Evolutionary conservation across 163 green algal species (phyloP).

Genomic region (Chlamydomonas reinhardtii): DNA sequence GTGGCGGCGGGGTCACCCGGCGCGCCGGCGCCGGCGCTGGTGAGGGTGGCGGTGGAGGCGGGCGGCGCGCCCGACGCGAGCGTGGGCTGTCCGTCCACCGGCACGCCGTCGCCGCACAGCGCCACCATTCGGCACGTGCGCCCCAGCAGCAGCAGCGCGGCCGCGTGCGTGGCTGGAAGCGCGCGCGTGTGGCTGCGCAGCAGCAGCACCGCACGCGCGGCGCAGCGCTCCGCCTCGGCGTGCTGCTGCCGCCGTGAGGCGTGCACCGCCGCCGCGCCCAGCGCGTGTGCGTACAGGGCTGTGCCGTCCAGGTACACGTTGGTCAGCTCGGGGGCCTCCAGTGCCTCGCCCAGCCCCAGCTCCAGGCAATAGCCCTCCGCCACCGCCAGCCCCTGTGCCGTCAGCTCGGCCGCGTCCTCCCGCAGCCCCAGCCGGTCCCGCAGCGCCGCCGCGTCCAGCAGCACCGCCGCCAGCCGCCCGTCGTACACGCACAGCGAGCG

Average conservation of each 20-base stretch:
- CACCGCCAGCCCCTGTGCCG: conserved; percentile 11
- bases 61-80: background rate
- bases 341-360: conserved; percentile 57
- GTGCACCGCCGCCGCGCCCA: conserved; percentile 30
- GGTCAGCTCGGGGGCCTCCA: conserved; percentile 56
- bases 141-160: conserved; percentile 44
- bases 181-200: conserved; percentile 52
- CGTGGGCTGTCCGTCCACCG: background rate
- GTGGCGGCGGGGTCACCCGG: background rate
- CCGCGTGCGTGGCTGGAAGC: conserved; percentile 49
- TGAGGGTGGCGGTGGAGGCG: background rate
- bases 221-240: conserved; percentile 11
- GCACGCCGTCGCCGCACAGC: conserved; percentile 32
- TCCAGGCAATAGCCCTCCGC: conserved; percentile 12
- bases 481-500: conserved; percentile 40
- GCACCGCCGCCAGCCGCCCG: conserved; percentile 24
- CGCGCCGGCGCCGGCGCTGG: no score
- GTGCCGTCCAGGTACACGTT: conserved; percentile 62
- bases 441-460: conserved; percentile 53
- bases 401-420: conserved; percentile 43
- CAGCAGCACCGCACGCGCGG: conserved; percentile 30
- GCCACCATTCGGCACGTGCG: conserved; percentile 49
- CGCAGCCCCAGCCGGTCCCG: conserved; percentile 57
- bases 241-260: conserved; percentile 10
- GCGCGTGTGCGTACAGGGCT: conserved; percentile 31